These are phyloP conservation scores for Cubamyces sp. DNA, from an alignment of 768 basidiomycete species.

Conservation along the genomic window DNA sequence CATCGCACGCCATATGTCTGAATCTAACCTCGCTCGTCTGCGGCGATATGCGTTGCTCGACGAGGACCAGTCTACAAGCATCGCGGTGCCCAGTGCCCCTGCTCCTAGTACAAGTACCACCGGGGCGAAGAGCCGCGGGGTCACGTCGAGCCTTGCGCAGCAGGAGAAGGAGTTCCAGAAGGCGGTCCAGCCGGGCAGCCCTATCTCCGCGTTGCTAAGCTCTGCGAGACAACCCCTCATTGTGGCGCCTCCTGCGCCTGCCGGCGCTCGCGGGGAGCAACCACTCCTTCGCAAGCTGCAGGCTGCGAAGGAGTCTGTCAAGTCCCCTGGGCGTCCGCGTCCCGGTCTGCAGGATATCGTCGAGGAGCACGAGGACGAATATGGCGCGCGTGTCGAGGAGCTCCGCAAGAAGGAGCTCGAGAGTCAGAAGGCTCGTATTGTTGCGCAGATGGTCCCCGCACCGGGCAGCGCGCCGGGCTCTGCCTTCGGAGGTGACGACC, in stretches of 20 bases:
- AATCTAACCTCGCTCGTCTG: slow-evolving; percentile 71
- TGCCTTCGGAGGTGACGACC: slow-evolving; percentile 23
- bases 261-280: slow-evolving; percentile 42
- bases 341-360: slow-evolving; percentile 51
- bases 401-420: slow-evolving; percentile 75
- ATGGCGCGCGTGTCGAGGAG: slow-evolving; percentile 45
- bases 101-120: slow-evolving; percentile 18
- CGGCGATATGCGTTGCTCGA: slow-evolving; percentile 67
- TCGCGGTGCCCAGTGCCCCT: slow-evolving; percentile 46
- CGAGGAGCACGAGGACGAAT: slow-evolving; percentile 42
- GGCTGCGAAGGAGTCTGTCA: slow-evolving; percentile 47
- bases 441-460: slow-evolving; percentile 85
- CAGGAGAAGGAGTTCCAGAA: slow-evolving; percentile 97
- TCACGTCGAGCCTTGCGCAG: slow-evolving; percentile 68
- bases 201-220: slow-evolving; percentile 88
- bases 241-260: slow-evolving; percentile 47
- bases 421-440: slow-evolving; percentile 90
- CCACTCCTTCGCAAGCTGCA: slow-evolving; percentile 59
- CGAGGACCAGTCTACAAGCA: slow-evolving; percentile 53
- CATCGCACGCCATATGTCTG: slow-evolving; percentile 61
- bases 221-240: slow-evolving; percentile 89
- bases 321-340: slow-evolving; percentile 56
- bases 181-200: slow-evolving; percentile 93
- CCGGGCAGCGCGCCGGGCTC: slow-evolving; percentile 40
- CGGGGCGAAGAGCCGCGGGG: slow-evolving; percentile 39